A percentile compares a stretch with the other conserved stretches of the same genome.
Evolutionary conservation across 2,329 filamentous ascomycete genomes (phyloP).

Genomic region (Truncatella angustata): DNA sequence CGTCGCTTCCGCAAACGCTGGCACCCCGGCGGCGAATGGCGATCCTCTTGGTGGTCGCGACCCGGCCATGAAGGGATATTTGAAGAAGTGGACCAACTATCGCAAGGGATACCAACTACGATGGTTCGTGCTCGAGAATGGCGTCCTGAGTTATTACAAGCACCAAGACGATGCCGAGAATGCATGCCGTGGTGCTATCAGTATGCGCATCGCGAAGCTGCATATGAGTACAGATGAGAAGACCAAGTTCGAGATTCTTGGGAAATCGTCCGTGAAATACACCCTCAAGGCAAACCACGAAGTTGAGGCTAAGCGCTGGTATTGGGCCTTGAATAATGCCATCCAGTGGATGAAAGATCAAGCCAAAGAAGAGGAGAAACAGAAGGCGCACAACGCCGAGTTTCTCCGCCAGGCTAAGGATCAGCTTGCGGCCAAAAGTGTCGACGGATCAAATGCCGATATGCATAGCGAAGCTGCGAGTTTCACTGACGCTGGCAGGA

Average conservation of each 20-base stretch:
- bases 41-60: conserved; percentile 75
- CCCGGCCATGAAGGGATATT: conserved; percentile 95
- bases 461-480: conserved; percentile 53
- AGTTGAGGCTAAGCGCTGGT: conserved; percentile 97
- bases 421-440: conserved; percentile 56
- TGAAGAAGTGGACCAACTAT: conserved; percentile 99
- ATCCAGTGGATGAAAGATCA: conserved; percentile 99
- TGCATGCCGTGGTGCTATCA: conserved; percentile 95
- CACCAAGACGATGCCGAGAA: conserved; percentile 96
- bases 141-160: conserved; percentile 97
- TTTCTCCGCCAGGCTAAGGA: conserved; percentile 75
- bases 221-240: conserved; percentile 98
- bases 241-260: conserved; percentile 94
- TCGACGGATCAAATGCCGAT: conserved; percentile 44
- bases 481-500: conserved; percentile 41
- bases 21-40: conserved; percentile 47
- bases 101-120: conserved; percentile 93
- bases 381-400: conserved; percentile 72
- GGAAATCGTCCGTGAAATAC: conserved; percentile 98
- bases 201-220: conserved; percentile 93
- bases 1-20: conserved; percentile 52
- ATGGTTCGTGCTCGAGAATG: conserved; percentile 98
- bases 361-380: conserved; percentile 82
- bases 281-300: conserved; percentile 97
- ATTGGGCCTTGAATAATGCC: conserved; percentile 97